Base-by-base conservation (phyloP, 345 rosid genomes). In the Reutealis trisperma region DNA sequence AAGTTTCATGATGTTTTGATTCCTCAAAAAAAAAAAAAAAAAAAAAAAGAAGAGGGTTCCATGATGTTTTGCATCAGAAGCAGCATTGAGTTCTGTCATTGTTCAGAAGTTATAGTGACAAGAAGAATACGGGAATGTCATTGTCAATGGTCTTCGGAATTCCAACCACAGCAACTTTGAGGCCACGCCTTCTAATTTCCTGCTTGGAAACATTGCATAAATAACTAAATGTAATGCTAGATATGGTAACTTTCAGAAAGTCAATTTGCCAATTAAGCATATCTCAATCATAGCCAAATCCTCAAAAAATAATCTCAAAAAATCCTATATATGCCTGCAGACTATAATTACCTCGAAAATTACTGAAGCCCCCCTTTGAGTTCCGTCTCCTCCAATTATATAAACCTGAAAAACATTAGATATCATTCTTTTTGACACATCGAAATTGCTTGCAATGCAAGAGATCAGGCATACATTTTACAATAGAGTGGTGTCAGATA, bases 331-430 rank as follows among this genome's bases (percentile, higher is more conserved):
- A 44, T 37, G 15, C 8, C 60, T 11, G 74, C 67, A 64, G 44
- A 22, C 19, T 13, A 6, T 6, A 37, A 42, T 65, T 72, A 90
- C 93, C 85, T 93, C 87, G 14, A 78, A 93, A 80, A 93, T 93
- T 21, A 65, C 86, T 21, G 97, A 81, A 60, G 91, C 94, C 25
- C 97, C 97, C 74, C 79, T 88, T 60, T 86, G 96, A 65, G 94
- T 78, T 79, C 97, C 97, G 82, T 93, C 97, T 41, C 97, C 97
- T 22, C 97, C 94, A 24, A 93, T 91, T 49, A 93, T 90, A 83
- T 88, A 93, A 72, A 92, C 94, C 92, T 90, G 82, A 54, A 69
- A 70, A 57, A 16, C 41, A 30, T n/a, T 18, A 24, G 51, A 73
- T 27, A 19, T 62, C 71, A n/a, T 72, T 42, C 32, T 15, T 6